Base-by-base conservation (phyloP, 805 yeast genomes). In the Starmerella ratchasimensis region DNA sequence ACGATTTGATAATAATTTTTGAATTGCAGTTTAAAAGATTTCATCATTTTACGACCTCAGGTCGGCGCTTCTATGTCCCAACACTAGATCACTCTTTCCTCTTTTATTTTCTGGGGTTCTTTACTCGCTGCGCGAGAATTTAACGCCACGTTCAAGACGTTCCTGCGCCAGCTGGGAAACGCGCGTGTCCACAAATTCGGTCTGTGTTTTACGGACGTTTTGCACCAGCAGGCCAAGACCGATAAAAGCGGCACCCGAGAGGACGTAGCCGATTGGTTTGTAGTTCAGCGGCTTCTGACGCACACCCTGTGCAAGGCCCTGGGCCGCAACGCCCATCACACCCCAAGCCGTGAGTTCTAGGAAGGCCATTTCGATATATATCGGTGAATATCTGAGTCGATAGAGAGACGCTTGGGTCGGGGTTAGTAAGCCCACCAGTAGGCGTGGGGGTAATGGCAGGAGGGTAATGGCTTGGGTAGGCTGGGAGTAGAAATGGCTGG, bases 241-340 rank as follows among this genome's bases (percentile, higher is more conserved):
- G 15, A 52, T 54, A 37, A 55, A 59, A 15, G 49, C 57, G 14
- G 52, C 53, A 6, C 53, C 58, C 5, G 57, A 52, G 31, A 43
- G 41, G 20, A 41, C 48, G 48, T 46, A 57, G 34, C 57, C 61
- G 27, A 41, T 35, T 16, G 60, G 62, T 45, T 46, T 55, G 53
- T 51, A 55, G 34, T 47, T 52, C 43, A 52, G 49, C 13, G 61
- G 61, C 46, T 53, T 57, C 42, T 47, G 56, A 30, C 55, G 58
- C 30, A 53, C 41, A 33, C 56, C 63, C 50, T 56, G 56, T 15
- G 59, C 55, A 13, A 53, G 44, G 22, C 53, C 58, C 38, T 50
- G 53, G 11, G 46, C 52, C 33, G 40, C 33, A 11, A 42, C 51
- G 33, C 49, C 49, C 29, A 45, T 35, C 16, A 51, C 45, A 28